Conservation (phyloP, 2,329 filamentous ascomycete genomes). For the Epichloe sp. region DNA sequence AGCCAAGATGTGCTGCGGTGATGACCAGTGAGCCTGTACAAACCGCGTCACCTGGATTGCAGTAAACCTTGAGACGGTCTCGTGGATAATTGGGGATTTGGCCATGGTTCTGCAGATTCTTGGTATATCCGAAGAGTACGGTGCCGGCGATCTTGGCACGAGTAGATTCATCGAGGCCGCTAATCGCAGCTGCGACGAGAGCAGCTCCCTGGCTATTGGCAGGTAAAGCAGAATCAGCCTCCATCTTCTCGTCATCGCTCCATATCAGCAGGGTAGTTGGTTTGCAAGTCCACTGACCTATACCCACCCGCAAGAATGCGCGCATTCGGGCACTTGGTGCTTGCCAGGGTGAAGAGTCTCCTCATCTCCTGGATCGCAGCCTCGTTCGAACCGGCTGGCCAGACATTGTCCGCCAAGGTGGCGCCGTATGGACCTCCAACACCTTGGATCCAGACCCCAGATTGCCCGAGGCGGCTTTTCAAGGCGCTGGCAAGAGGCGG, state of each 20-base stretch:
- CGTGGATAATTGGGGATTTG: slow-evolving; percentile 24
- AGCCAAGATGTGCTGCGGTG: slow-evolving; percentile 20
- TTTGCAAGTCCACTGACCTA: slow-evolving; percentile 9
- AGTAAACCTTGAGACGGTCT: slow-evolving; percentile 24
- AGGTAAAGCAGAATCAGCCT: background rate
- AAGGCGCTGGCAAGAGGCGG: slow-evolving; percentile 17
- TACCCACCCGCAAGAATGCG: slow-evolving; percentile 29
- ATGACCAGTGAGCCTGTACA: slow-evolving; percentile 25
- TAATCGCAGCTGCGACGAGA: slow-evolving; percentile 26
- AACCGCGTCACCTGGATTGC: slow-evolving; percentile 22
- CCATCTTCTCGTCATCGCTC: no score
- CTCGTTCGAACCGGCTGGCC: slow-evolving; percentile 22
- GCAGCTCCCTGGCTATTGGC: slow-evolving; percentile 26
- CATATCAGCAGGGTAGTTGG: background rate
- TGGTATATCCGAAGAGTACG: slow-evolving; percentile 28
- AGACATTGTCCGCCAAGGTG: slow-evolving; percentile 20
- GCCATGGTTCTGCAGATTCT: slow-evolving; percentile 28
- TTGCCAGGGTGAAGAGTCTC: slow-evolving; percentile 25
- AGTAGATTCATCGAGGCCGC: slow-evolving; percentile 17
- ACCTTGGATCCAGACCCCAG: slow-evolving; percentile 28
- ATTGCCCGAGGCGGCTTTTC: slow-evolving; percentile 12
- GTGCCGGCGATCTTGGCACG: slow-evolving; percentile 23
- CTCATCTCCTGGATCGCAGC: slow-evolving; percentile 28
- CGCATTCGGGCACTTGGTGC: slow-evolving; percentile 29
- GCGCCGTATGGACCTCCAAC: slow-evolving; percentile 28